Evolutionary conservation across 139 green algal species (phyloP), one percentile per base, ranked within the genome.

Genomic region (Pycnococcus provasolii): DNA sequence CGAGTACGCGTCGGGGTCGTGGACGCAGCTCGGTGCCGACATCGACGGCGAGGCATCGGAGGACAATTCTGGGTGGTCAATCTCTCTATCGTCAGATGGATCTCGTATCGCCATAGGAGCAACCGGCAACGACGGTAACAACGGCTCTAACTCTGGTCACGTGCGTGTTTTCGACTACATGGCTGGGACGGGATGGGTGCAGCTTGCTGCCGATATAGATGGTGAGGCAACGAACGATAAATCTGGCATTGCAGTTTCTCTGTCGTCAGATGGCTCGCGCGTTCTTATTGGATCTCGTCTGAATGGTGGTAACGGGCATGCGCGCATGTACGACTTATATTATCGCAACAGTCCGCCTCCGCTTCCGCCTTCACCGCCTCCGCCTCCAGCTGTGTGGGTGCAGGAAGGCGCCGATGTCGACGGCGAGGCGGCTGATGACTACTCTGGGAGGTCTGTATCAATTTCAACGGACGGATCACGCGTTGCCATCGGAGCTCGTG

Each of bases 181-280:
- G 4, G 58, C 13, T 39, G 58, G 58, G 5, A 40, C 40, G 41
- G 26, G 26, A 26, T 64, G 58, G 58, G 40, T 40, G 6, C 58
- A 50, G 58, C 5, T 51, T 37, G 58, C 37, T 4, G 42, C 5
- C 4, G 39, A 47, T 15, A 64, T 64, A 6, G n/a, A 50, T 40
- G 58, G 58, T 13, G 58, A 64, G 58, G 58, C 58, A 39, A 40
- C n/a, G 9, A 40, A 40, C 39, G 58, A 64, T 39, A 9, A 39
- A 15, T 64, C 42, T 15, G 58, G 58, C 4, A 51, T 37, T 4
- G 5, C 58, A 4, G 58, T 64, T 5, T 46, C 58, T 5, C 8
- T 64, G 41, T 46, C 58, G 4, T 13, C 9, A 0, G 58, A 64
- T 46, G 58, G 58, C 1, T 37, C 11, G 58, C 11, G n/a, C 6